phyloP scores from a whole-genome alignment of 371 early-diverging fungal species.

The Zopfochytrium polystomum region DNA sequence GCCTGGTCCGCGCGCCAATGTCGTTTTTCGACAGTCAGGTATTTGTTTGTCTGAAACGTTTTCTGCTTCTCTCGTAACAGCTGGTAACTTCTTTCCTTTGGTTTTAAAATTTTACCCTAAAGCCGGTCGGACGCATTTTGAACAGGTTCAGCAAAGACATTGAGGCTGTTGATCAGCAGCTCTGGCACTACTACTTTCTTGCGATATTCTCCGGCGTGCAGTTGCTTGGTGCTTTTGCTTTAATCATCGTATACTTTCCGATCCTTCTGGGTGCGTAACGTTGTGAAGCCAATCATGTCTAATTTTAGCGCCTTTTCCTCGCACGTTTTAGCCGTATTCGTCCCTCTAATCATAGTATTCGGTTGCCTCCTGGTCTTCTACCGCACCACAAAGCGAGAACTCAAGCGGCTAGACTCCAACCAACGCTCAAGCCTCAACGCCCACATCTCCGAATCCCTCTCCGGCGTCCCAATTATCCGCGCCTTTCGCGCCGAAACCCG shows the following conservation, averaged over 20 bases:
- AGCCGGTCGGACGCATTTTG: conserved; percentile 81
- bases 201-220: neutral
- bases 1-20: conserved; percentile 71
- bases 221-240: neutral
- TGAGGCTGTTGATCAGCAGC: conserved; percentile 11
- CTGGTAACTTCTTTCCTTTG: neutral
- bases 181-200: too few relatives aligned
- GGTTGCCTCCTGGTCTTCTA: conserved; percentile 29
- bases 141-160: conserved; percentile 66
- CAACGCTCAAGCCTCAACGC: conserved; percentile 18
- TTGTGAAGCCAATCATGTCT: neutral
- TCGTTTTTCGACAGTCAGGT: conserved; percentile 76
- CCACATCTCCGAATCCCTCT: conserved; percentile 17
- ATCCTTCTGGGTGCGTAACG: neutral
- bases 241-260: neutral
- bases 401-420: conserved; percentile 35
- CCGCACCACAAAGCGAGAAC: conserved; percentile 28
- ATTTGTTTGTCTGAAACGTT: neutral
- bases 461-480: conserved; percentile 21
- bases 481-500: conserved; percentile 17
- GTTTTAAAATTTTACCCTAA: conserved; percentile 28
- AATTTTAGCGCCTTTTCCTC: neutral
- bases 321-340: conserved; percentile 2
- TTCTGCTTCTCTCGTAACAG: neutral
- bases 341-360: conserved; percentile 23